Evolutionary conservation across 2,329 filamentous ascomycete species (phyloP).

Genomic region (Fusarium paranaense): DNA sequence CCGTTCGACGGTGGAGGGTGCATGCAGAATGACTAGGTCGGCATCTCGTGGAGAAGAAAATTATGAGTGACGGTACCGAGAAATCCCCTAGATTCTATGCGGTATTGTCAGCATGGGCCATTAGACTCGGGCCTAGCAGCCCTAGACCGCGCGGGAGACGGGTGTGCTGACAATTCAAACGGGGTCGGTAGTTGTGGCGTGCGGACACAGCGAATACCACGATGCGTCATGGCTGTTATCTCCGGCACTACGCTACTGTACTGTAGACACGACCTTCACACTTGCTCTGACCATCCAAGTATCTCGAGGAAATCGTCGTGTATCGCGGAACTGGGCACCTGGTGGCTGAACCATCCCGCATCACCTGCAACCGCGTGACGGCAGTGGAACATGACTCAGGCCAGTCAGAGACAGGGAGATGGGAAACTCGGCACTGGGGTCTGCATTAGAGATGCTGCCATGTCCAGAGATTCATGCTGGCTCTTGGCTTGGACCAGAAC

Average conservation of each 20-base stretch:
- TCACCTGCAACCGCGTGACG: conserved; percentile 2
- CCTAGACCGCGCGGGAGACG: conserved; percentile 23
- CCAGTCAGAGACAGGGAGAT: conserved; percentile 13
- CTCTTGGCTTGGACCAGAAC: conserved; percentile 20
- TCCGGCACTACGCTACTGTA: not conserved
- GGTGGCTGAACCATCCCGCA: not conserved
- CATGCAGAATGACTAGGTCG: conserved; percentile 29
- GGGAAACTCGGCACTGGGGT: conserved; percentile 15
- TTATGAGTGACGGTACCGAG: conserved; percentile 14
- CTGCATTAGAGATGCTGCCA: conserved; percentile 16
- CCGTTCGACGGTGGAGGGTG: conserved; percentile 11
- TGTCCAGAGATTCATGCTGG: conserved; percentile 18
- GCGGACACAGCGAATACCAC: conserved; percentile 6
- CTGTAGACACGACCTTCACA: not conserved
- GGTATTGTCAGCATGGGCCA: conserved; percentile 2
- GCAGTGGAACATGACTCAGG: conserved; percentile 2
- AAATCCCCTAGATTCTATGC: conserved; percentile 6
- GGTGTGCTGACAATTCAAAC: conserved; percentile 21
- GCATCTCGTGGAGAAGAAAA: conserved; percentile 25
- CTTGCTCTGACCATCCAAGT: not conserved
- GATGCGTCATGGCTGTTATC: conserved; percentile 21
- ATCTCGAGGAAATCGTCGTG: not conserved
- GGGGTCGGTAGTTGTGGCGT: conserved; percentile 24
- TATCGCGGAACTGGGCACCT: not conserved
- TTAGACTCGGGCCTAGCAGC: conserved; percentile 33